These are phyloP conservation scores for Phytophthora citricola DNA, from an alignment of 352 stramenopile genomes.

Conservation along the genomic window DNA sequence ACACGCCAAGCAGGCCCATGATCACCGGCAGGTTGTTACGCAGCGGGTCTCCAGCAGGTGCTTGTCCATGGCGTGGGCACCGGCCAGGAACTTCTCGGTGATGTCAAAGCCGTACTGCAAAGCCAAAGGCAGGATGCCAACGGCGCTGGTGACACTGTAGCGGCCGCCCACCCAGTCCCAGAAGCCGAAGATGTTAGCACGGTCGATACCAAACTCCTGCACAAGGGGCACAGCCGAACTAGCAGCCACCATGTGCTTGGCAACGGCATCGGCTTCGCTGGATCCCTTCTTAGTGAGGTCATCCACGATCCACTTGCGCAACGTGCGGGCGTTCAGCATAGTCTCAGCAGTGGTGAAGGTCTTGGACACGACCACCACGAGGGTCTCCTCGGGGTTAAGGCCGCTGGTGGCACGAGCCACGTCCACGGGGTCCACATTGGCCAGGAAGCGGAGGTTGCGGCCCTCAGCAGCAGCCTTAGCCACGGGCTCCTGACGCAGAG, in stretches of 20 bases:
- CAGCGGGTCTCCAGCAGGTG: constrained; percentile 95
- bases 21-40: constrained; percentile 97
- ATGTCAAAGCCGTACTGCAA: constrained; percentile 97
- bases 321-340: constrained; percentile 98
- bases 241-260: constrained; percentile 95
- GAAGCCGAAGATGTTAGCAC: constrained; percentile 97
- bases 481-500: constrained; percentile 84
- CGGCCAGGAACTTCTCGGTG: constrained; percentile 92
- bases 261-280: constrained; percentile 87
- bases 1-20: constrained; percentile 97
- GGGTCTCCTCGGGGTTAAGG: constrained; percentile 95
- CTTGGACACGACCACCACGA: constrained; percentile 98
- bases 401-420: constrained; percentile 89
- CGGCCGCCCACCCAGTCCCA: constrained; percentile 99
- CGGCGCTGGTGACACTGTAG: constrained; percentile 97
- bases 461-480: constrained; percentile 89
- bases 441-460: constrained; percentile 95
- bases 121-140: constrained; percentile 96
- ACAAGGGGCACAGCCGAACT: constrained; percentile 81
- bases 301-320: constrained; percentile 96
- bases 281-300: constrained; percentile 89
- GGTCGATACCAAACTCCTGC: constrained; percentile 94
- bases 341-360: constrained; percentile 99
- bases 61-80: constrained; percentile 97
- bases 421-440: constrained; percentile 99